Evolutionary conservation across 257 asterid genomes (phyloP).

Genomic region (Nicotiana noctiflora): DNA sequence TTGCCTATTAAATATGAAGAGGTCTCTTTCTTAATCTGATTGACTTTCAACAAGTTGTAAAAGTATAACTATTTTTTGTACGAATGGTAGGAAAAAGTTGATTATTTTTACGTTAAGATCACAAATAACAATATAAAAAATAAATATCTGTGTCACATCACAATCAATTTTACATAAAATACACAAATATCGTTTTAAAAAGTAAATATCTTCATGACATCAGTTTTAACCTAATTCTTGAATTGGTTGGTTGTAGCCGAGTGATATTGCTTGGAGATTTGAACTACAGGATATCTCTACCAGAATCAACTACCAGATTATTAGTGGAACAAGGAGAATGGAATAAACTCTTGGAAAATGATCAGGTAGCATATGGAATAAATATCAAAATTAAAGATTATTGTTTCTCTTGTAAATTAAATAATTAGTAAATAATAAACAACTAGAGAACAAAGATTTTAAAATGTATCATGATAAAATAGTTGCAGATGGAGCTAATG

Average conservation of each 20-base stretch:
- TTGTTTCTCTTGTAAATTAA: not conserved
- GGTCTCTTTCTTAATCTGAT: no score
- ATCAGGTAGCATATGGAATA: constrained; percentile 32
- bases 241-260: constrained; percentile 32
- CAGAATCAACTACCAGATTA: constrained; percentile 41
- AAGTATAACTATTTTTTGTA: not conserved
- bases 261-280: constrained; percentile 61
- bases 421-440: not conserved
- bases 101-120: not conserved
- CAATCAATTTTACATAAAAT: not conserved
- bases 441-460: not conserved
- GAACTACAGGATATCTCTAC: constrained; percentile 54
- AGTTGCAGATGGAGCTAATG: constrained; percentile 45
- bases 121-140: no score
- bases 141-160: not conserved
- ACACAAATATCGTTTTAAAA: not conserved
- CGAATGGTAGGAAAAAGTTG: not conserved
- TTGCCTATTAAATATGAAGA: not conserved
- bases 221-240: not conserved
- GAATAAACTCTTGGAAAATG: constrained; percentile 43
- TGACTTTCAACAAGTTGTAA: constrained; percentile 2
- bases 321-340: constrained; percentile 39
- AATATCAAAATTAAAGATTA: not conserved
- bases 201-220: constrained; percentile 7
- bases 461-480: not conserved